Evolutionary conservation across 2,329 filamentous ascomycete genomes (phyloP).

Genomic region (Metarhizium robertsii): DNA sequence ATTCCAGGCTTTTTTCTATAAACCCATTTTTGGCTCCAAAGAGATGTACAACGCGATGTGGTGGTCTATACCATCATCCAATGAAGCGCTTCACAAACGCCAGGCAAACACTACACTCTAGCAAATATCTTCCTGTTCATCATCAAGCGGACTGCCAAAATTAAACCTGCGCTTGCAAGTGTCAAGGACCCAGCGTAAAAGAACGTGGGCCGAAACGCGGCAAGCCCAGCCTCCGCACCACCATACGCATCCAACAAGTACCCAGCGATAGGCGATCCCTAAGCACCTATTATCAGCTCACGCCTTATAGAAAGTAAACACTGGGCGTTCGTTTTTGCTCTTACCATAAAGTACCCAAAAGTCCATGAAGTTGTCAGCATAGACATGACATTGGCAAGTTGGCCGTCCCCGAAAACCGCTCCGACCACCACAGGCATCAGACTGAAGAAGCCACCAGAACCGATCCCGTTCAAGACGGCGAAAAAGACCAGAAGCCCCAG

Average conservation of each 20-base stretch:
- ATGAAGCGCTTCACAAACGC: not conserved
- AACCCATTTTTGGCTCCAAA: too few relatives aligned
- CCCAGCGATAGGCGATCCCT: not conserved
- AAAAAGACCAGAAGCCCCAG: constrained; percentile 15
- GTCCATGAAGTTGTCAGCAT: constrained; percentile 21
- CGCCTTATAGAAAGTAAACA: not conserved
- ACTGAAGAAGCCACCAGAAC: constrained; percentile 21
- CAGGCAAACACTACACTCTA: not conserved
- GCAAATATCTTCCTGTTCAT: not conserved
- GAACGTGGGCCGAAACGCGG: not conserved
- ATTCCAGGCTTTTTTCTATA: too few relatives aligned
- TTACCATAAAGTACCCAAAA: constrained; percentile 20
- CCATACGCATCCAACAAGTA: not conserved
- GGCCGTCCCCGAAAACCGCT: constrained; percentile 13
- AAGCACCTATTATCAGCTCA: not conserved
- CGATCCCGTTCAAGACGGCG: constrained; percentile 17
- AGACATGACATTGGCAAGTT: constrained; percentile 13
- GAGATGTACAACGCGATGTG: too few relatives aligned
- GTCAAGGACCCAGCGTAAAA: not conserved
- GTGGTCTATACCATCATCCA: too few relatives aligned
- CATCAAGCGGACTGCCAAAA: not conserved
- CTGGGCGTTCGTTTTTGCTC: not conserved
- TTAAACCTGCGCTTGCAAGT: not conserved
- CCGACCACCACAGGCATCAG: constrained; percentile 18
- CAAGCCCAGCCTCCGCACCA: not conserved